Evolutionary conservation across 495 filamentous ascomycete genomes (phyloP), one percentile per base, ranked within the genome.

Genomic region (Hypoxylon lienhwacheense): DNA sequence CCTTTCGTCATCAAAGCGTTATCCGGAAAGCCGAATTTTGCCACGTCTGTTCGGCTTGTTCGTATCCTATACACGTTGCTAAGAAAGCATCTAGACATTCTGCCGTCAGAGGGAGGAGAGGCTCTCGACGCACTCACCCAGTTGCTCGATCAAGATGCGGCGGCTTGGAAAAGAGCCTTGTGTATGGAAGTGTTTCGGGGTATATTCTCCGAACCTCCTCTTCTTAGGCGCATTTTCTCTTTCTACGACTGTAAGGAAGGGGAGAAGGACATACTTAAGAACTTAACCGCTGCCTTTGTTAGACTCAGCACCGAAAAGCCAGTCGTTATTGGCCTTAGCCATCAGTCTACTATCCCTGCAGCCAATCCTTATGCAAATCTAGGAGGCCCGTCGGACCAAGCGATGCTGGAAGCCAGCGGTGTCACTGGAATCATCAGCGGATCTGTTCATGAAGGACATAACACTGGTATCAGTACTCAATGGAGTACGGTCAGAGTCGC

Each of bases 111-210:
- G 69, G 91, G 89, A 60, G 91, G 92, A 36, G 86, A 91, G 69
- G 87, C 88, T 8, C 72, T 97, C 12, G 82, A 85, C 12, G 77
- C 95, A n/a, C 70, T 97, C 11, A 96, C 87, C 5, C 89, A 95
- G 57, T 79, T 95, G 58, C 76, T 97, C 10, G 93, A 98, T 59
- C 87, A 87, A 10, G 95, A 96, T 50, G 82, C 82, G 3, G 74
- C 82, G 1, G 66, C 81, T 4, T 98, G 93, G 93, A 96, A 89
- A 64, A 77, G 95, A 28, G 84, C 88, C 1, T 66, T 96, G 12
- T 92, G 89, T 55, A 91, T 98, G 84, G 93, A 98, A 63, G 77
- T 95, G 0, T 89, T 95, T 56, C 81, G 88, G 22, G 87, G 85
- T 16, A 78, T 97, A 29, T 95, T 95, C 69, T 74, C 86, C 0